Conservation (phyloP, 129 eudicot species). For the Flaveria ramosissima region DNA sequence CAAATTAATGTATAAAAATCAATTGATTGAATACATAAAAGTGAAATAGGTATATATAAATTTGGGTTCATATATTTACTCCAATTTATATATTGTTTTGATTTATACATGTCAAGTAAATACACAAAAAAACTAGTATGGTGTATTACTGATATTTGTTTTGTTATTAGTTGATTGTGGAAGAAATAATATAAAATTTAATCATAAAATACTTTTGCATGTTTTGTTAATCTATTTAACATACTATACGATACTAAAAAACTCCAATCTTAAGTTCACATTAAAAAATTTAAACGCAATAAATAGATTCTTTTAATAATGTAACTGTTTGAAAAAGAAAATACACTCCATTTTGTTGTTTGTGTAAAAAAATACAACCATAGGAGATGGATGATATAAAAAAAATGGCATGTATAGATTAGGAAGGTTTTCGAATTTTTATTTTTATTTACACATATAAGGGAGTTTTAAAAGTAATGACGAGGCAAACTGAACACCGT, state of each 20-base stretch:
- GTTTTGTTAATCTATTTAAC: neutral
- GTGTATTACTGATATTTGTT: neutral
- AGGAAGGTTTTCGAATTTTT: neutral
- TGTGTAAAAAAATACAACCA: no score
- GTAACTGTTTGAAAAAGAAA: neutral
- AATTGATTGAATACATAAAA: neutral
- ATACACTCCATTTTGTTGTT: neutral
- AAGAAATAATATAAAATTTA: neutral
- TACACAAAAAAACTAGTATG: neutral
- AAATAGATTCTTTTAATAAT: neutral
- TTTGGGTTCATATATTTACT: neutral
- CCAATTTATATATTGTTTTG: no score
- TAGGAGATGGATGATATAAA: neutral
- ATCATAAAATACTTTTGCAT: neutral
- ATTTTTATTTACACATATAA: neutral
- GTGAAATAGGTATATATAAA: neutral
- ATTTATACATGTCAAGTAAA: neutral
- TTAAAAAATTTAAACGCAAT: neutral
- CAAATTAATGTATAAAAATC: neutral
- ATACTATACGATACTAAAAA: neutral
- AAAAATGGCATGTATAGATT: neutral
- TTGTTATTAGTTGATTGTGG: neutral
- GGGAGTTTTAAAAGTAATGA: neutral
- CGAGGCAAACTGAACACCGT: neutral
- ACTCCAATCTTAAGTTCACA: neutral